phyloP scores from a whole-genome alignment of 768 basidiomycete species.

The Leucocoprinus leucothites region DNA sequence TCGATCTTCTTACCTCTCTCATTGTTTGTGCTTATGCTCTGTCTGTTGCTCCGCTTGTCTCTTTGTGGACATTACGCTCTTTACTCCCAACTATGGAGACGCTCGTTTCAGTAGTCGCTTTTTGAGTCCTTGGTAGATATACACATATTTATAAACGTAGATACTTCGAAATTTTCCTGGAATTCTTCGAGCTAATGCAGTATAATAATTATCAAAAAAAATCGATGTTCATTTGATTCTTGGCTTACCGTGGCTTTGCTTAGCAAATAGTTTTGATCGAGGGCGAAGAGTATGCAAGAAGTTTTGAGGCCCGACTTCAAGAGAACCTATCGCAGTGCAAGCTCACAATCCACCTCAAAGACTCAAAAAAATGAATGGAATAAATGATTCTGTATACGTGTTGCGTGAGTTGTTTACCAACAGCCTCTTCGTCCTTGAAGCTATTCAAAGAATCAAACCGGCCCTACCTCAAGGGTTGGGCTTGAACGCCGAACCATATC shows the following conservation, averaged over 20 bases:
- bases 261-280: too few relatives aligned
- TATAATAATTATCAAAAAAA: constrained; percentile 6
- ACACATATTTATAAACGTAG: neutral
- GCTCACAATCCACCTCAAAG: too few relatives aligned
- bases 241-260: neutral
- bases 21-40: neutral
- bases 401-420: too few relatives aligned
- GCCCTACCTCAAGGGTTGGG: too few relatives aligned
- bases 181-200: constrained; percentile 7
- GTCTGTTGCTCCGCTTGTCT: neutral
- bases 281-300: too few relatives aligned
- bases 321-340: too few relatives aligned
- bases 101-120: neutral
- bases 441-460: too few relatives aligned
- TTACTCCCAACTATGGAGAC: constrained; percentile 8
- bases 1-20: neutral
- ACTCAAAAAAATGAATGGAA: too few relatives aligned
- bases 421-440: too few relatives aligned
- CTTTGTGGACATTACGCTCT: constrained; percentile 9
- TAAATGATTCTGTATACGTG: too few relatives aligned
- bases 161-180: neutral
- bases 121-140: neutral
- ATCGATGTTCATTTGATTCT: neutral
- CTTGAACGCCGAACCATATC: too few relatives aligned
- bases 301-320: too few relatives aligned